Evolutionary conservation across 2,329 filamentous ascomycete species (phyloP).

Genomic region (Xylariaceae sp.): DNA sequence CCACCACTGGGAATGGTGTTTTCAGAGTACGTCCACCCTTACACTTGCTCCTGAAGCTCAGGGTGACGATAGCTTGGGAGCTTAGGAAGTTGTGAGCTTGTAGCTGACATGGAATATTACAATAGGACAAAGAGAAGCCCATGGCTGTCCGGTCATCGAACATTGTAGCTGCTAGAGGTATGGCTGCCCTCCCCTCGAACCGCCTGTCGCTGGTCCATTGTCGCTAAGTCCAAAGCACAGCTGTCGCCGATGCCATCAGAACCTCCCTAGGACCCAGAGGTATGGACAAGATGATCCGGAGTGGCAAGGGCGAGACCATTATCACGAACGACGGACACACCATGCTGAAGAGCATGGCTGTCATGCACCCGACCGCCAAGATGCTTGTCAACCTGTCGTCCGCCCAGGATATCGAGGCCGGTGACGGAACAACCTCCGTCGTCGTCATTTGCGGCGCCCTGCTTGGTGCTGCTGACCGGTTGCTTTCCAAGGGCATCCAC

Average conservation of each 20-base stretch:
- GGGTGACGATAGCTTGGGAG: neutral
- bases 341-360: conserved; percentile 98
- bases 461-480: conserved; percentile 84
- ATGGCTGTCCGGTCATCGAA: conserved; percentile 93
- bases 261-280: conserved; percentile 93
- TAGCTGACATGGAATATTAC: conserved; percentile 15
- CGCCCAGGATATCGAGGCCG: conserved; percentile 96
- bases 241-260: conserved; percentile 94
- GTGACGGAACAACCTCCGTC: conserved; percentile 96
- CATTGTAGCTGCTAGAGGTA: conserved; percentile 89
- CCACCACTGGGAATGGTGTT: conserved; percentile 44
- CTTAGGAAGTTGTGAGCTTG: neutral
- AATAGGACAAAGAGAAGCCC: conserved; percentile 90
- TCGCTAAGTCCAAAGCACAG: conserved; percentile 43
- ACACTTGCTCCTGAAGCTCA: conserved; percentile 1
- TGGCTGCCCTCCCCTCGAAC: conserved; percentile 38
- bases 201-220: conserved; percentile 14
- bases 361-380: conserved; percentile 98
- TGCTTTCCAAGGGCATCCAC: conserved; percentile 91
- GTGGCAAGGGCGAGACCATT: conserved; percentile 91
- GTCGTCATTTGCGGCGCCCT: conserved; percentile 96
- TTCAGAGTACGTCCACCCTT: conserved; percentile 46
- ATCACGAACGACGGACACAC: conserved; percentile 99
- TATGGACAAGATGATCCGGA: conserved; percentile 99
- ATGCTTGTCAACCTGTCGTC: conserved; percentile 98